These are phyloP conservation scores for Xylaria sp. DNA, from an alignment of 2,329 filamentous ascomycete species.

Conservation along the genomic window DNA sequence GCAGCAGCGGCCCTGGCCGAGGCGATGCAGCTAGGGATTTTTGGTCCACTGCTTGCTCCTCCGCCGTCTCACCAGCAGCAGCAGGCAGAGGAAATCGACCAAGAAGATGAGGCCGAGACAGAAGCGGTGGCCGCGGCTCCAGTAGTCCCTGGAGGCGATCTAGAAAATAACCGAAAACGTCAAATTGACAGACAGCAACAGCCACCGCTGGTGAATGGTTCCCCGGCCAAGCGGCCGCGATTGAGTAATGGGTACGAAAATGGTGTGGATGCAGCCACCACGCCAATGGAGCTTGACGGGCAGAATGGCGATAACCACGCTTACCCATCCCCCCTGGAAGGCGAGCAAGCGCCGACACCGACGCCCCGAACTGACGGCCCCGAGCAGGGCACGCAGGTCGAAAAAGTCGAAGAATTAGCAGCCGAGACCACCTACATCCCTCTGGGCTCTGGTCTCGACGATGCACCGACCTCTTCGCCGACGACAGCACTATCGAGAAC, in stretches of 20 bases:
- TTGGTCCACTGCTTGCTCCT: conserved; percentile 57
- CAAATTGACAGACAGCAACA: conserved; percentile 48
- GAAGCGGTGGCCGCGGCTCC: conserved; percentile 26
- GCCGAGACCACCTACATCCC: conserved; percentile 64
- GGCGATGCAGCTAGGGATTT: conserved; percentile 55
- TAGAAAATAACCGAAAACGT: conserved; percentile 55
- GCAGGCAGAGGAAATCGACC: conserved; percentile 38
- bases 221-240: conserved; percentile 60
- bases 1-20: conserved; percentile 49
- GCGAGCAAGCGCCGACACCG: conserved; percentile 57
- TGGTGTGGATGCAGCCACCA: conserved; percentile 53
- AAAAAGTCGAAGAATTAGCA: conserved; percentile 64
- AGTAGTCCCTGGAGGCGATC: conserved; percentile 40
- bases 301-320: conserved; percentile 54
- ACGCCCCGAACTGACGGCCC: conserved; percentile 61
- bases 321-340: conserved; percentile 66
- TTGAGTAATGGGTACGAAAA: conserved; percentile 66
- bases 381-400: conserved; percentile 65
- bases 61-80: conserved; percentile 40
- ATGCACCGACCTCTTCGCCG: conserved; percentile 40
- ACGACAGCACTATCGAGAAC: conserved; percentile 38
- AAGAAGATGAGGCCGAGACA: conserved; percentile 33
- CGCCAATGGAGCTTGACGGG: conserved; percentile 64
- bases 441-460: conserved; percentile 45
- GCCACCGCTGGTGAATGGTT: conserved; percentile 54